phyloP scores from a whole-genome alignment of 306 rosid genomes.

The Rubus idaeus region DNA sequence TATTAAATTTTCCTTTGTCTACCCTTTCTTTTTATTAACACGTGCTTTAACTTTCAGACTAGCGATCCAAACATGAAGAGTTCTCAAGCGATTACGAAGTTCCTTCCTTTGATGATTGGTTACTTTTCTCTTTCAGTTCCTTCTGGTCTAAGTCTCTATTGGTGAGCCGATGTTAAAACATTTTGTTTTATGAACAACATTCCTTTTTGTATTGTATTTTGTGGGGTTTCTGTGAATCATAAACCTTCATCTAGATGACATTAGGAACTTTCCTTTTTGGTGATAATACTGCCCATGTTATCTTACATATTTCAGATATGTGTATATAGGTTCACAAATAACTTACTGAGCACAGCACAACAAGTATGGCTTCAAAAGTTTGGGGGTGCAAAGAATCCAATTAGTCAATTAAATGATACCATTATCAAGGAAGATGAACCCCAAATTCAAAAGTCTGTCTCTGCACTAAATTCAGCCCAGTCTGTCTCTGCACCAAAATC shows the following conservation, averaged over 20 bases:
- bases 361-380: conserved; percentile 96
- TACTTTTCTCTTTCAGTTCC: conserved; percentile 98
- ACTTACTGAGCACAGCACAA: conserved; percentile 89
- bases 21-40: neutral
- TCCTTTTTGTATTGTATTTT: neutral
- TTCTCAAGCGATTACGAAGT: conserved; percentile 73
- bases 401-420: conserved; percentile 44
- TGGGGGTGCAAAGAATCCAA: conserved; percentile 76
- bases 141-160: conserved; percentile 97
- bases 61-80: conserved; percentile 90
- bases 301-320: conserved; percentile 28
- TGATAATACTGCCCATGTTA: conserved; percentile 13
- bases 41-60: conserved; percentile 46
- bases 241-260: neutral
- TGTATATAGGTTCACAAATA: conserved; percentile 80
- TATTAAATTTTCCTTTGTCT: neutral
- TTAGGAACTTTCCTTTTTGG: neutral
- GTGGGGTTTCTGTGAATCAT: neutral
- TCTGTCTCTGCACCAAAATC: conserved; percentile 44
- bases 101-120: conserved; percentile 93
- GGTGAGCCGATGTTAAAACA: conserved; percentile 53
- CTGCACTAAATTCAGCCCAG: conserved; percentile 43
- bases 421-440: conserved; percentile 41
- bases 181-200: conserved; percentile 8
- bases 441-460: conserved; percentile 45